Evolutionary conservation across 2,329 filamentous ascomycete genomes (phyloP), one percentile per base, ranked within the genome.

Genomic region (Epichloe gansuensis): DNA sequence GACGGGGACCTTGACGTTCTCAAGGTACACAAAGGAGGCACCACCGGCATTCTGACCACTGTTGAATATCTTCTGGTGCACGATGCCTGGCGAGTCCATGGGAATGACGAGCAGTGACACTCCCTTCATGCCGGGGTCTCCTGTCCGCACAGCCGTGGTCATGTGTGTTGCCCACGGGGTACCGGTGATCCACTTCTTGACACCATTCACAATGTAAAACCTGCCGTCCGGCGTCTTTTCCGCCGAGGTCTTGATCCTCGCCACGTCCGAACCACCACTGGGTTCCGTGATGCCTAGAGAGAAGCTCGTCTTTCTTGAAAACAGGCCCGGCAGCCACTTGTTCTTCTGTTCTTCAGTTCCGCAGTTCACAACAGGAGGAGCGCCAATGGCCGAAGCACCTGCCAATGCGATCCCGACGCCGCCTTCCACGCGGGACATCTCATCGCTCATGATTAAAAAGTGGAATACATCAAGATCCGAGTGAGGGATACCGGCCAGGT

Each of bases 141-240:
- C 78, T 1, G 80, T 83, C 6, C 80, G 71, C 5, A 82, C 80
- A 2, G 81, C 82, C 12, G 81, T 79, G 0, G 81, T 82, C 63
- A 78, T 76, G 61, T 81, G 80, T 48, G 80, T 74, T 12, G 81
- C 77, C 72, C 74, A 81, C 1, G 78, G 74, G 13, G 72, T 77
- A 46, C 80, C 80, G 1, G 82, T 84, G 57, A 86, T 85, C 80
- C 81, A 83, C 62, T 83, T 83, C 70, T 86, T 85, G 49, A 75
- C 74, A 0, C 82, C 82, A 53, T 82, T 83, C n/a, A 85, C 79
- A 38, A 83, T 60, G 58, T 83, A 86, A 48, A 69, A 63, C 37
- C 71, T 67, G 0, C 75, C 76, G 39, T 76, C 69, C 1, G 56
- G 12, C 0, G 63, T 57, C 28, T 68, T 69, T 39, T 66, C 62